phyloP scores from a whole-genome alignment of 2,329 filamentous ascomycete species.

The Helotiales sp. region DNA sequence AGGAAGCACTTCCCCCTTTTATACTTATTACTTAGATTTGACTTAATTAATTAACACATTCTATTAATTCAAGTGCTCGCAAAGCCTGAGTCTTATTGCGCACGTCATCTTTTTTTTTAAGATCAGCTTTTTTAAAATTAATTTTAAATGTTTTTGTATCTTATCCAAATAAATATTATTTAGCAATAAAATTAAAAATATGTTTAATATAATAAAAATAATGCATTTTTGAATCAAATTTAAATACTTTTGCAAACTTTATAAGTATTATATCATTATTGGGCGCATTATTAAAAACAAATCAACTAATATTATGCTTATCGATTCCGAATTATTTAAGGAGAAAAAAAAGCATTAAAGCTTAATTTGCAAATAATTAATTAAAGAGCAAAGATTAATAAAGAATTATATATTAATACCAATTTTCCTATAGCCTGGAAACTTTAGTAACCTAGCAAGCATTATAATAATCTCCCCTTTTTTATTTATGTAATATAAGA shows the following conservation, averaged over 20 bases:
- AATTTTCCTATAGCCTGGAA: not conserved
- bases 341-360: not conserved
- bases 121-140: not conserved
- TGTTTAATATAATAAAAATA: not conserved
- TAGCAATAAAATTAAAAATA: not conserved
- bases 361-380: not conserved
- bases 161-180: not conserved
- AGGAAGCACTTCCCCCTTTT: no score
- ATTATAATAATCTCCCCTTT: no score
- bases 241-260: not conserved
- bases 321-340: not conserved
- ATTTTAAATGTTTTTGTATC: not conserved
- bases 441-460: no score
- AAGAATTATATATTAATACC: not conserved
- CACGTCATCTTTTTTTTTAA: not conserved
- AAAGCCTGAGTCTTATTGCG: no score
- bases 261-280: not conserved
- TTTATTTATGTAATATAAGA: no score
- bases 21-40: no score
- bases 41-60: no score
- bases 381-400: not conserved
- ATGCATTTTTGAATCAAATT: not conserved
- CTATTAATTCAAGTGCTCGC: no score
- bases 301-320: not conserved
- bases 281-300: not conserved